phyloP scores from a whole-genome alignment of 192 early-diverging fungal species.

The Entomortierella beljakovae region DNA sequence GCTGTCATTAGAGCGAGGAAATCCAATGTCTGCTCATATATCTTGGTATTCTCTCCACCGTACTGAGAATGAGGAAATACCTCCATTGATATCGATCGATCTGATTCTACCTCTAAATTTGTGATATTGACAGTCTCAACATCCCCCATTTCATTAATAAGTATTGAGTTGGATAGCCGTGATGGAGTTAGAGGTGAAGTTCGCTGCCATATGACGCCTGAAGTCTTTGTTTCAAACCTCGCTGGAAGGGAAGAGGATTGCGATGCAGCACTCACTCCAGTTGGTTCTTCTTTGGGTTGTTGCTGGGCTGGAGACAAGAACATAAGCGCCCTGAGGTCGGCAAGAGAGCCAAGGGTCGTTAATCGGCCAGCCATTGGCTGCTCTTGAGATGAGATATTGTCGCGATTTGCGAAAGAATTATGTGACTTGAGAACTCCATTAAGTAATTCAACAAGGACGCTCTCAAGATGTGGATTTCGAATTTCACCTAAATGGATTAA shows the following conservation, averaged over 20 bases:
- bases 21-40: slow-evolving; percentile 50
- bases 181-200: slow-evolving; percentile 24
- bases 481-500: too few species aligned
- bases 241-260: background rate
- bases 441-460: slow-evolving; percentile 35
- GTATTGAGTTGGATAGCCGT: slow-evolving; percentile 16
- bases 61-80: background rate
- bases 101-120: background rate
- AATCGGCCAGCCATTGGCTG: slow-evolving; percentile 31
- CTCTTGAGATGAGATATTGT: slow-evolving; percentile 44
- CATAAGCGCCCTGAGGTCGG: slow-evolving; percentile 21
- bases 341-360: slow-evolving; percentile 18
- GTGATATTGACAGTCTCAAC: slow-evolving; percentile 5
- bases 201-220: background rate
- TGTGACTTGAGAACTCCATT: slow-evolving; percentile 44
- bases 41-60: slow-evolving; percentile 10
- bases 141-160: background rate
- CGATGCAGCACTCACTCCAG: background rate
- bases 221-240: background rate
- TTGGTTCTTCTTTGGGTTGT: background rate
- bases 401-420: slow-evolving; percentile 25
- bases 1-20: slow-evolving; percentile 54
- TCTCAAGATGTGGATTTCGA: slow-evolving; percentile 37
- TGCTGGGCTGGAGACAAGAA: background rate
- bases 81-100: background rate